Evolutionary conservation across 2,329 filamentous ascomycete genomes (phyloP).

Genomic region (Epichloe typhina): DNA sequence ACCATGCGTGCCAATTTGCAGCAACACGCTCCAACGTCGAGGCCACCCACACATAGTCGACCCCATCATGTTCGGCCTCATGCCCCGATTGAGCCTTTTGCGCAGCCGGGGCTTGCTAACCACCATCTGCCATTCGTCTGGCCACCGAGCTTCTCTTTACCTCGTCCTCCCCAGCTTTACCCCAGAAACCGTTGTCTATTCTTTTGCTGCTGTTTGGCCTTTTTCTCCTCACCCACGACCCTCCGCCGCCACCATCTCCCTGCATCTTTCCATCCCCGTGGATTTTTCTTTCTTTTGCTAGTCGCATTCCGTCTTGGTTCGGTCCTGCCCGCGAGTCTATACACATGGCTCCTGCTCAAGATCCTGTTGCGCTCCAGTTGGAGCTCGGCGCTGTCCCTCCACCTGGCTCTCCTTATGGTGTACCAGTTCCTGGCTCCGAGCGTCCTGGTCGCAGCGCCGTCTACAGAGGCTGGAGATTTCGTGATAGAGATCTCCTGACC

Average conservation of each 20-base stretch:
- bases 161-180: neutral
- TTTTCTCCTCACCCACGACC: neutral
- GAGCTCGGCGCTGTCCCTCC: slow-evolving; percentile 52
- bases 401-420: slow-evolving; percentile 62
- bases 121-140: slow-evolving; percentile 1
- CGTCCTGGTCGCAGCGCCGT: slow-evolving; percentile 57
- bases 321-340: slow-evolving; percentile 1
- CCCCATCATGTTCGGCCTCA: slow-evolving; percentile 3
- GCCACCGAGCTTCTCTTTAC: neutral
- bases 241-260: neutral
- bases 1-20: neutral
- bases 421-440: slow-evolving; percentile 64
- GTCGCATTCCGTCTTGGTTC: neutral
- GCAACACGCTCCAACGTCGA: neutral
- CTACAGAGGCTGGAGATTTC: slow-evolving; percentile 74
- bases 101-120: slow-evolving; percentile 2
- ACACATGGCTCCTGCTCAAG: slow-evolving; percentile 20
- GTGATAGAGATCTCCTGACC: slow-evolving; percentile 56
- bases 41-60: neutral
- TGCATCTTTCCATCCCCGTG: neutral
- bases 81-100: slow-evolving; percentile 6
- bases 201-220: neutral
- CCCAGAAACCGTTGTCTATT: neutral
- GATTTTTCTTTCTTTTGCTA: neutral
- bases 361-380: slow-evolving; percentile 28